Conservation (phyloP, 1,284 basidiomycete species). For the Anthracocystis setariae region DNA sequence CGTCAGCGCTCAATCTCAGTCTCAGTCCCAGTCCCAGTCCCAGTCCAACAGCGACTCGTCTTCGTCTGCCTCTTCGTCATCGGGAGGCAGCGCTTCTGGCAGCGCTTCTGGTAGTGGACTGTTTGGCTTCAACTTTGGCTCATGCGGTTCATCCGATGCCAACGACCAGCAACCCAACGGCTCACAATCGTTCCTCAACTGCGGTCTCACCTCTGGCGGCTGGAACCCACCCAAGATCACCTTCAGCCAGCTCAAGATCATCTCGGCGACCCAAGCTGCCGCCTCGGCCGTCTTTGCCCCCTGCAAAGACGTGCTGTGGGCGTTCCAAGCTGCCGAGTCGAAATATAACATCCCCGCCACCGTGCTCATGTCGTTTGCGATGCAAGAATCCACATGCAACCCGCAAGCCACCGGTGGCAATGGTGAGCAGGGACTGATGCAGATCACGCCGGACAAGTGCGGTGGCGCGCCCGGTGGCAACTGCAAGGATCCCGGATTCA, state of each 20-base stretch:
- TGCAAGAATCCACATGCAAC: conserved; percentile 61
- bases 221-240: conserved; percentile 54
- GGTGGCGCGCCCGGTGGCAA: conserved; percentile 47
- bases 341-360: conserved; percentile 46
- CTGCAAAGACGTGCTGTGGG: conserved; percentile 46
- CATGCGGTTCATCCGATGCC: conserved; percentile 37
- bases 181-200: conserved; percentile 55
- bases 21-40: conserved; percentile 13
- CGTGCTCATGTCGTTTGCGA: conserved; percentile 57
- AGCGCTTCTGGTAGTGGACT: conserved; percentile 29
- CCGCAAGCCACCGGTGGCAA: conserved; percentile 49
- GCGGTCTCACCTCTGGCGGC: conserved; percentile 45
- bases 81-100: conserved; percentile 19
- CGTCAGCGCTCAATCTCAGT: conserved; percentile 6
- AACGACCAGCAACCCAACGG: conserved; percentile 52
- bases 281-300: conserved; percentile 41
- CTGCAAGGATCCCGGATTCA: conserved; percentile 52
- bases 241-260: conserved; percentile 49
- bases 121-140: conserved; percentile 29
- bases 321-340: conserved; percentile 48
- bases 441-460: conserved; percentile 61
- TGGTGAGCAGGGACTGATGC: conserved; percentile 60
- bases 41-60: conserved; percentile 2
- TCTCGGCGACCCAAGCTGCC: conserved; percentile 38
- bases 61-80: conserved; percentile 10